A percentile compares a stretch with the other conserved stretches of the same genome.
phyloP scores from a whole-genome alignment of 768 basidiomycete genomes.

The Fibroporia radiculosa region DNA sequence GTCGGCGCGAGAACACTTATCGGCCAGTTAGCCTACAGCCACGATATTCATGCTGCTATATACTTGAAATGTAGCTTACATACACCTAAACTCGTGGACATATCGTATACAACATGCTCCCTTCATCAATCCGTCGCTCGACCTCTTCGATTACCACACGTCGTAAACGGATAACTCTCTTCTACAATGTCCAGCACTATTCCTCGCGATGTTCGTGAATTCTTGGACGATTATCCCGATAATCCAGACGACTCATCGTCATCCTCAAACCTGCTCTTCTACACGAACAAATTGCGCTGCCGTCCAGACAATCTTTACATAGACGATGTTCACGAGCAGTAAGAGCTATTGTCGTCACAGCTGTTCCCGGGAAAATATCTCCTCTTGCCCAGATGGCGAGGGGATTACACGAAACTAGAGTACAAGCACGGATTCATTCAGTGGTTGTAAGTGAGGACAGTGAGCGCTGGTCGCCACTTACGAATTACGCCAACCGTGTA shows the following conservation, averaged over 20 bases:
- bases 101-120: no score
- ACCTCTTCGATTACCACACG: no score
- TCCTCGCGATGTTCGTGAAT: slow-evolving; percentile 49
- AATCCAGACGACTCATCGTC: slow-evolving; percentile 28
- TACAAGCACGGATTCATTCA: slow-evolving; percentile 68
- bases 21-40: no score
- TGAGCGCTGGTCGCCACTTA: neutral
- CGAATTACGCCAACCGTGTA: slow-evolving; percentile 18
- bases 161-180: neutral
- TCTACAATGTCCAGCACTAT: slow-evolving; percentile 16
- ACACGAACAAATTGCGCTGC: slow-evolving; percentile 47
- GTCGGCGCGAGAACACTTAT: no score
- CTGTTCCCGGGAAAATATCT: neutral
- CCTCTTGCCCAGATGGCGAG: slow-evolving; percentile 44
- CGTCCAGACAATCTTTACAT: slow-evolving; percentile 54
- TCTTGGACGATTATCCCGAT: slow-evolving; percentile 47
- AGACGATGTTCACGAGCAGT: slow-evolving; percentile 58
- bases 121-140: no score
- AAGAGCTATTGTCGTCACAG: slow-evolving; percentile 8
- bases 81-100: no score
- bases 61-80: no score
- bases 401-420: slow-evolving; percentile 56
- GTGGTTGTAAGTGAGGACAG: slow-evolving; percentile 54
- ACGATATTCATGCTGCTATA: no score
- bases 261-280: slow-evolving; percentile 53